Base-by-base conservation (phyloP, 257 asterid species). In the Solanum gracilifrons region DNA sequence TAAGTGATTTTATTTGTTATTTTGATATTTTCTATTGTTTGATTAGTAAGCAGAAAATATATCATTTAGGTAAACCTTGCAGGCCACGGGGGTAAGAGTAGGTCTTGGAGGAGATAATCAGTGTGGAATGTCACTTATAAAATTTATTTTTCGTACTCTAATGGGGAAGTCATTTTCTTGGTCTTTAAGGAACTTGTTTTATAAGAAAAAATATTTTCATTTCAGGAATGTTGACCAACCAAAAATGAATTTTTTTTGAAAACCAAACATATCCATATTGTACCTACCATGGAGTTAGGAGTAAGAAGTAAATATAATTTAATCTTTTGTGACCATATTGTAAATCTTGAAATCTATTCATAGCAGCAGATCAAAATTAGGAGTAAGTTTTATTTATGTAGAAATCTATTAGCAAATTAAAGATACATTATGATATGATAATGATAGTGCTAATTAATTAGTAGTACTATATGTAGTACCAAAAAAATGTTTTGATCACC, bases 401-500 rank as follows among this genome's bases (percentile, higher is more conserved):
- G 64, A 79, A 9, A 80, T 80, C 31, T 48, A 25, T 29, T 29
- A 20, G 1, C 64, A 55, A 55, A 55, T 55, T n/a, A 87, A 85
- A 31, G 58, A 89, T 84, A 46, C 80, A 76, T 68, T 29, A 46
- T 86, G 83, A 87, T 88, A 90, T 85, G 83, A 87, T 89, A 90
- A 88, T 79, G 36, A 68, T 86, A 86, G 90, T 77, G 90, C 82
- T 86, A 72, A 11, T 36, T 74, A 74, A 73, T 48, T 48, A 46
- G 39, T 36, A 41, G 87, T 41, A 29, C 79, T 85, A 68, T 68
- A 68, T 68, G 32, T 85, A 39, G 76, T 85, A 48, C 85, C 72
- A 64, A 64, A 64, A 62, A 29, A 6, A 51, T 82, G 89, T 69
- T 92, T 92, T 92, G 95, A 93, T 33, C 36, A 33, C 93, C 86